Evolutionary conservation across 202 grass and related monocot species (phyloP).

Genomic region (Zoysia matrella): DNA sequence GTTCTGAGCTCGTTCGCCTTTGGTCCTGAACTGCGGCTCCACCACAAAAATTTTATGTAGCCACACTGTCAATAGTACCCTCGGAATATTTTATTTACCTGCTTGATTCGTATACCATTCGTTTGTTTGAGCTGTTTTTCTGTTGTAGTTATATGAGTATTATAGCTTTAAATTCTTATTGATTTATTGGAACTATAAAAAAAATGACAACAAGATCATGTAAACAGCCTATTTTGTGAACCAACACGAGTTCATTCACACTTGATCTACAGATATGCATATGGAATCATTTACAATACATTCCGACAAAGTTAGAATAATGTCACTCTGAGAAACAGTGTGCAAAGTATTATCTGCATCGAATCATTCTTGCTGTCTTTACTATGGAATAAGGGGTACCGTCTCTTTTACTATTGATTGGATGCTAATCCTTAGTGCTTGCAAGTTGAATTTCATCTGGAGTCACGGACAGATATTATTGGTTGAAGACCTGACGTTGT

Average conservation of each 20-base stretch:
- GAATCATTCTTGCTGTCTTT: not conserved
- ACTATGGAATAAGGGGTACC: not conserved
- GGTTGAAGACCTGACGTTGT: not conserved
- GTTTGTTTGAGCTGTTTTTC: not conserved
- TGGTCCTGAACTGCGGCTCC: not conserved
- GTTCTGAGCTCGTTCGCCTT: not conserved
- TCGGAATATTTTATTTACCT: not conserved
- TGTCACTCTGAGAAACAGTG: not conserved
- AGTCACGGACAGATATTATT: not conserved
- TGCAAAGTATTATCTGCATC: not conserved
- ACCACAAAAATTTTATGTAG: not conserved
- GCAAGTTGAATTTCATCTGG: conserved; percentile 2
- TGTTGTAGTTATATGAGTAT: not conserved
- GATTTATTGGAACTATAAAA: not conserved
- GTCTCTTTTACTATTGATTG: conserved; percentile 7
- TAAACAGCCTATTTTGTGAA: not conserved
- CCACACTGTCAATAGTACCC: no score
- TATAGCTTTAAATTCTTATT: conserved; percentile 6
- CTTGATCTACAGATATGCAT: conserved; percentile 19
- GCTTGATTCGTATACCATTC: not conserved
- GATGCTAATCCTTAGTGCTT: conserved; percentile 7
- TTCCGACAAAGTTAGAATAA: not conserved
- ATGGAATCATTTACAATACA: not conserved
- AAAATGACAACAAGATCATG: not conserved
- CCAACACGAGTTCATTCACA: not conserved